A percentile compares a stretch with the other conserved stretches of the same genome.
phyloP scores from a whole-genome alignment of 768 basidiomycete species.

The Chalciporus pseudorubinellus region DNA sequence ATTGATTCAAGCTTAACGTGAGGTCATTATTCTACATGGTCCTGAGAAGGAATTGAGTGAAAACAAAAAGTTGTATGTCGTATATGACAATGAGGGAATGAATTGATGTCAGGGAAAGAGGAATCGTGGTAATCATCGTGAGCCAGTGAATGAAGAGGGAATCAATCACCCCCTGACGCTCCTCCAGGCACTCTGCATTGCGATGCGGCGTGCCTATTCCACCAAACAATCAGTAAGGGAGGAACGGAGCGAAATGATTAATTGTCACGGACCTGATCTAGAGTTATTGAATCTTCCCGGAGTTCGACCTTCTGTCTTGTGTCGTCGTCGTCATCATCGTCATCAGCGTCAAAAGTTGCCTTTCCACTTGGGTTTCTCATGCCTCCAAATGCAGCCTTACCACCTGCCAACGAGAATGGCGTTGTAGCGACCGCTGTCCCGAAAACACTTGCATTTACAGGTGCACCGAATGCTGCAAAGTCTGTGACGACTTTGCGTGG shows the following conservation, averaged over 20 bases:
- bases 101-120: not conserved
- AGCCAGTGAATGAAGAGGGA: conserved; percentile 5
- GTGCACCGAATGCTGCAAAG: conserved; percentile 82
- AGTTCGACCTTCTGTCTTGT: conserved; percentile 74
- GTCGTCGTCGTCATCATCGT: conserved; percentile 66
- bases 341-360: conserved; percentile 60
- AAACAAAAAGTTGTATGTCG: conserved; percentile 7
- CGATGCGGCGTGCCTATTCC: conserved; percentile 72
- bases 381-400: conserved; percentile 82
- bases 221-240: conserved; percentile 5
- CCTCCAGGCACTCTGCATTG: conserved; percentile 90
- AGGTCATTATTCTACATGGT: conserved; percentile 28
- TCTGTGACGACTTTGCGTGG: conserved; percentile 86
- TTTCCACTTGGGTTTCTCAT: conserved; percentile 48
- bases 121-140: conserved; percentile 2
- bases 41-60: conserved; percentile 12
- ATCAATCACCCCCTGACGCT: conserved; percentile 51
- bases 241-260: not conserved
- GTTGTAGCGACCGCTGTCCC: conserved; percentile 80
- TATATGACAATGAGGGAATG: conserved; percentile 12
- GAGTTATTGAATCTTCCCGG: conserved; percentile 79
- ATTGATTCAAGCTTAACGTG: conserved; percentile 6
- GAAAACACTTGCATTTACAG: conserved; percentile 74
- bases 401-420: conserved; percentile 74
- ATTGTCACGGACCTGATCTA: conserved; percentile 74